Percentiles rank a stretch among this genome's conserved stretches.
Evolutionary conservation across 2,329 filamentous ascomycete genomes (phyloP).

Genomic region (Microdochium trichocladiopsis): DNA sequence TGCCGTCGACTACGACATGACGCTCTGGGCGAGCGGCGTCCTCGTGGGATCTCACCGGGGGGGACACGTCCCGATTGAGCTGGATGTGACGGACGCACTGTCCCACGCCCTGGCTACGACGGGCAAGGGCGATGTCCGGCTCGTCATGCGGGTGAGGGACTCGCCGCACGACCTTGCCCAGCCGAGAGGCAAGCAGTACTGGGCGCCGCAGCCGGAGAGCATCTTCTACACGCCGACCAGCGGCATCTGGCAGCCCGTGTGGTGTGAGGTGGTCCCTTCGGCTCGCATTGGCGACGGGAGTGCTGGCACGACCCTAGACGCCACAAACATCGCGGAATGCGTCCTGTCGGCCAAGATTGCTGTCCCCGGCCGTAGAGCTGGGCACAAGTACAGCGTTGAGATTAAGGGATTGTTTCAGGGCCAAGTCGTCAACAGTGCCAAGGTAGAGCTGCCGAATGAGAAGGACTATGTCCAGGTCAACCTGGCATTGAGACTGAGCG

Average conservation of each 20-base stretch:
- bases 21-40: slow-evolving; percentile 46
- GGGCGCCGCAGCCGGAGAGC: slow-evolving; percentile 51
- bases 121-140: slow-evolving; percentile 21
- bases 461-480: slow-evolving; percentile 39
- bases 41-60: slow-evolving; percentile 48
- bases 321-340: slow-evolving; percentile 45
- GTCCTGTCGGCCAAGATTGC: slow-evolving; percentile 41
- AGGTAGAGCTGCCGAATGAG: slow-evolving; percentile 37
- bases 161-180: slow-evolving; percentile 58
- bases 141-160: slow-evolving; percentile 55
- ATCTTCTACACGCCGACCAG: slow-evolving; percentile 53
- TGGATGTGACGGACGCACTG: slow-evolving; percentile 49
- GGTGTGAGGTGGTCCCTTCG: slow-evolving; percentile 47
- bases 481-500: slow-evolving; percentile 38
- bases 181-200: slow-evolving; percentile 62
- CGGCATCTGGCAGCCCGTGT: slow-evolving; percentile 52
- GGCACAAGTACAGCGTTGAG: slow-evolving; percentile 39
- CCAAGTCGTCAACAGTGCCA: slow-evolving; percentile 34
- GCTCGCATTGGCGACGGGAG: slow-evolving; percentile 47
- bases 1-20: slow-evolving; percentile 55
- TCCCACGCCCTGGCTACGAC: slow-evolving; percentile 11
- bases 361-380: slow-evolving; percentile 39
- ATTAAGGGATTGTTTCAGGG: slow-evolving; percentile 46
- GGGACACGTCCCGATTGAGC: slow-evolving; percentile 50
- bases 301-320: slow-evolving; percentile 48